Conservation (phyloP, 176 grass and related monocot species). For the Zoysia pacifica region DNA sequence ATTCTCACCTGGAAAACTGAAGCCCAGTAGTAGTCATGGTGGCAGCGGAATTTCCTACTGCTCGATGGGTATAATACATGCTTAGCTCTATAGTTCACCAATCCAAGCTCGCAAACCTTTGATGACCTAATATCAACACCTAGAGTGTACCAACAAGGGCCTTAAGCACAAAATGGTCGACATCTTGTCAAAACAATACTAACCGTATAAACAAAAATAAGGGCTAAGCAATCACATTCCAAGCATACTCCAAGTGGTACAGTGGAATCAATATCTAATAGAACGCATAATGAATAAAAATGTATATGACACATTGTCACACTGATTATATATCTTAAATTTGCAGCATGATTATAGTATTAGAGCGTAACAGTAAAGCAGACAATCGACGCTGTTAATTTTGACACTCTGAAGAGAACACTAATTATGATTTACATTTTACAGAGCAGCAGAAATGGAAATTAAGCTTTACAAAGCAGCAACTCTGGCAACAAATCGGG, state of each 20-base stretch:
- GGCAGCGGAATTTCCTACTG: slow-evolving; percentile 74
- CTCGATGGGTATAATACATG: slow-evolving; percentile 79
- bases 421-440: slow-evolving; percentile 2
- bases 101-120: slow-evolving; percentile 80
- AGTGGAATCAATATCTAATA: slow-evolving; percentile 14
- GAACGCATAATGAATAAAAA: not conserved
- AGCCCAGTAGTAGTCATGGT: slow-evolving; percentile 97
- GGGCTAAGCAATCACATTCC: slow-evolving; percentile 1
- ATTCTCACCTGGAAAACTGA: slow-evolving; percentile 83
- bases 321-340: not conserved
- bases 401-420: not conserved
- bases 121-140: slow-evolving; percentile 85
- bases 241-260: slow-evolving; percentile 3
- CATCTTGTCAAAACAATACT: not conserved
- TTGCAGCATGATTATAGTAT: not conserved
- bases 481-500: not conserved
- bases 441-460: not conserved
- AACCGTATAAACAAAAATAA: slow-evolving; percentile 11
- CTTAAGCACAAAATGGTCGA: slow-evolving; percentile 29
- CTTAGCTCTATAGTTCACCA: slow-evolving; percentile 91
- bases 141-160: slow-evolving; percentile 38
- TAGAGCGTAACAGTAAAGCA: not conserved
- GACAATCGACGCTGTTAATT: slow-evolving; percentile 12
- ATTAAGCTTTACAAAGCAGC: not conserved
- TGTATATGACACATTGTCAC: not conserved